Base-by-base conservation (phyloP, 257 asterid species). In the Solanum boliviense region DNA sequence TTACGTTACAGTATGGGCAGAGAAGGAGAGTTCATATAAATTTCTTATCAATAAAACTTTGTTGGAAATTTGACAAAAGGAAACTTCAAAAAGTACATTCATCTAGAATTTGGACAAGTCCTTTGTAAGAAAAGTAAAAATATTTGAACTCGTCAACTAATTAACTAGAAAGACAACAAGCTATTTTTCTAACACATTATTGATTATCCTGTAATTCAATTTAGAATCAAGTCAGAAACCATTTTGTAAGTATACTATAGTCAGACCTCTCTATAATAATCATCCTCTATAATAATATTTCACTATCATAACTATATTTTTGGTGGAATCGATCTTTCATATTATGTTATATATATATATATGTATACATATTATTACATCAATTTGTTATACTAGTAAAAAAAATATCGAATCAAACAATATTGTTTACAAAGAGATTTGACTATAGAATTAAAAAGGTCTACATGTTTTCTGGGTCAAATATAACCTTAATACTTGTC, bases 281-380 rank as follows among this genome's bases (percentile, higher is more conserved):
- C 9, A 52, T 16, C 21, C 9, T 52, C 1, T 52, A 52, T 16
- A 2, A 60, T 62, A 62, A 9, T 5, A 62, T 62, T 62, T 62
- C 4, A 62, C 15, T 62, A 62, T 62, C 1, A 62, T 1, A 9
- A 60, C 0, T 4, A 60, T 21, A 23, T 60, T 60, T 60, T 60
- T 0, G 0, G 6, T 23, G 13, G 0, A 60, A 60, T 60, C 6
- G 1, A 3, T 23, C 29, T 60, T 60, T 60, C 25, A 21, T 3
- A 21, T 21, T 21, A 60, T 4, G 0, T 21, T 21, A 8, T 9
- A 20, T 7, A 56, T 52, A 20, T 7, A 9, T 56, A 7, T 18
- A 7, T 20, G 5, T 34, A 5, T 34, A 5, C 5, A 5, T 20
- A 58, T 8, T 58, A 21, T 1, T 7, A 60, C 68, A 60, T 21